Base-by-base conservation (phyloP, 441 rosid genomes). In the Pelargonium citronellum region DNA sequence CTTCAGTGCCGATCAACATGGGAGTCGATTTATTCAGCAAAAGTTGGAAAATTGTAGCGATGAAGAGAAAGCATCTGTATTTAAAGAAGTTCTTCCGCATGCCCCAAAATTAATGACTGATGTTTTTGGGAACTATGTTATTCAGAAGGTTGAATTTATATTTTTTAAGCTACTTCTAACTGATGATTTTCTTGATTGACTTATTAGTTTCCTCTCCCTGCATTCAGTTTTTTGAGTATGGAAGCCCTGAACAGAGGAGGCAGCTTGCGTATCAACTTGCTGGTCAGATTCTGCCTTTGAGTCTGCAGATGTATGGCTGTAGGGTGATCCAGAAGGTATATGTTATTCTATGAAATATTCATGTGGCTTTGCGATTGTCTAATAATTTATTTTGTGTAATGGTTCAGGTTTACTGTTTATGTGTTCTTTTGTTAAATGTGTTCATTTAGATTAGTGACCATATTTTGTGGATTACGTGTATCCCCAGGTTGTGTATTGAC, bases 281-380 rank as follows among this genome's bases (percentile, higher is more conserved):
- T 75, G 91, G 91, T 69, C 88, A 86, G 74, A 83, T 90, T 67
- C 71, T 90, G 76, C 84, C 83, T 49, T 78, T 85, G 67, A 90
- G 92, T 74, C 72, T 89, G 70, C 96, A 88, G 84, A 90, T 90
- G 92, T 90, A 90, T 73, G 96, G 94, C 60, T 90, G 96, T 64
- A 87, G 96, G 11, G 94, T 90, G 16, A 90, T 90, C 71, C 96
- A 90, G 70, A 90, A 90, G 92, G 96, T 89, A 75, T 63, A 34
- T 63, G 46, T 34, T 53, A 64, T 66, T 44, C 9, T 68, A 58
- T 30, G 62, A 68, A 9, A 73, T 13, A 41, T 24, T 24, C 43
- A 19, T 68, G 53, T 64, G 17, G 53, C 44, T 24, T n/a, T 64
- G 37, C 17, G 5, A 13, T 64, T 30, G 20, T 12, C 17, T 64